phyloP scores from a whole-genome alignment of 2,329 filamentous ascomycete species.

The Colletotrichum chrysophilum region DNA sequence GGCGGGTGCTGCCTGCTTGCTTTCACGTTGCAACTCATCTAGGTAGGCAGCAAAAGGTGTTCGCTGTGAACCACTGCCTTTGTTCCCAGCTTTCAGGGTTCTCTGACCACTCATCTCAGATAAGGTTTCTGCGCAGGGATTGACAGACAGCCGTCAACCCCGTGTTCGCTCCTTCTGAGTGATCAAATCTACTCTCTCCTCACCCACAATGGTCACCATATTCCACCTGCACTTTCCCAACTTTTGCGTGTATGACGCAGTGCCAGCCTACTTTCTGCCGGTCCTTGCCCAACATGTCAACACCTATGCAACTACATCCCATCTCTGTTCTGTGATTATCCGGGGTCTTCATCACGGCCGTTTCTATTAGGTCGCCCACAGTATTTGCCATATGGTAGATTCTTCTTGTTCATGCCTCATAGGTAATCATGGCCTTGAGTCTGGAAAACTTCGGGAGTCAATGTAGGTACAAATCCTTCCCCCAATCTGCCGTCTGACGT shows the following conservation, averaged over 20 bases:
- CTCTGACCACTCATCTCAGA: background rate
- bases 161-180: background rate
- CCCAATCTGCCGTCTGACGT: too few relatives aligned
- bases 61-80: background rate
- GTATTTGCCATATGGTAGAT: background rate
- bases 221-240: background rate
- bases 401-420: background rate
- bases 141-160: background rate
- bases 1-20: background rate
- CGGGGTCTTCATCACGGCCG: background rate
- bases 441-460: background rate
- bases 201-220: background rate
- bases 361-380: background rate
- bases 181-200: background rate
- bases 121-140: background rate
- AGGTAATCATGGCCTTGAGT: background rate
- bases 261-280: background rate
- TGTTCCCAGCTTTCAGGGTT: background rate
- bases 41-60: background rate
- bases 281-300: background rate
- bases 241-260: background rate
- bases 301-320: background rate
- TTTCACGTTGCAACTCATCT: background rate
- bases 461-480: background rate
- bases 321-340: background rate